A percentile compares a stretch with the other conserved stretches of the same genome.
phyloP scores from a whole-genome alignment of 176 grass and related monocot species.

The Musa acuminata region DNA sequence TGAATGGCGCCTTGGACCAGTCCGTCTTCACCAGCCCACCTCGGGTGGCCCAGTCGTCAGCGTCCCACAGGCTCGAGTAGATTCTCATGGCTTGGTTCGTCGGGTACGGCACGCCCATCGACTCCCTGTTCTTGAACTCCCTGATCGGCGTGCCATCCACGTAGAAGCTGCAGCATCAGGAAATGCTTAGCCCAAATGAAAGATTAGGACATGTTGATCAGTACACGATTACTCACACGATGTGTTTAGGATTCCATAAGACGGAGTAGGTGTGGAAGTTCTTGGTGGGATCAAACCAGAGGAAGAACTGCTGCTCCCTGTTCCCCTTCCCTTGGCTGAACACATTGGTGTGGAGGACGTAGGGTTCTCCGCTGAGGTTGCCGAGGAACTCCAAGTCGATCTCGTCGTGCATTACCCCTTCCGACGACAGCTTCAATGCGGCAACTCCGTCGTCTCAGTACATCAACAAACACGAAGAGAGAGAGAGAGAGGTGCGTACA shows the following conservation, averaged over 20 bases:
- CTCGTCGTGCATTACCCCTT: conserved; percentile 7
- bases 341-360: conserved; percentile 15
- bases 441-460: neutral
- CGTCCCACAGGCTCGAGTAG: conserved; percentile 17
- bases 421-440: conserved; percentile 6
- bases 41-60: conserved; percentile 19
- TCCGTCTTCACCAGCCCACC: conserved; percentile 18
- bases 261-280: conserved; percentile 17
- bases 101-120: neutral
- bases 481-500: neutral
- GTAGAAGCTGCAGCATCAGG: neutral
- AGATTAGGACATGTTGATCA: neutral
- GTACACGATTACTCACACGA: neutral
- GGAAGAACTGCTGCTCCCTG: conserved; percentile 18
- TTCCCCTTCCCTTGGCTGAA: conserved; percentile 7
- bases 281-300: conserved; percentile 21
- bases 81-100: conserved; percentile 7
- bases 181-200: neutral
- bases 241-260: conserved; percentile 6
- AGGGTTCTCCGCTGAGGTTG: conserved; percentile 13
- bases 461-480: neutral
- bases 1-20: conserved; percentile 17
- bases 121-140: conserved; percentile 10
- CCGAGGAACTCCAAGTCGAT: conserved; percentile 20
- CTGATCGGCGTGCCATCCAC: conserved; percentile 16